These are phyloP conservation scores for Tylopilus plumbeoviolaceoides DNA, from an alignment of 768 basidiomycete species.

Conservation along the genomic window DNA sequence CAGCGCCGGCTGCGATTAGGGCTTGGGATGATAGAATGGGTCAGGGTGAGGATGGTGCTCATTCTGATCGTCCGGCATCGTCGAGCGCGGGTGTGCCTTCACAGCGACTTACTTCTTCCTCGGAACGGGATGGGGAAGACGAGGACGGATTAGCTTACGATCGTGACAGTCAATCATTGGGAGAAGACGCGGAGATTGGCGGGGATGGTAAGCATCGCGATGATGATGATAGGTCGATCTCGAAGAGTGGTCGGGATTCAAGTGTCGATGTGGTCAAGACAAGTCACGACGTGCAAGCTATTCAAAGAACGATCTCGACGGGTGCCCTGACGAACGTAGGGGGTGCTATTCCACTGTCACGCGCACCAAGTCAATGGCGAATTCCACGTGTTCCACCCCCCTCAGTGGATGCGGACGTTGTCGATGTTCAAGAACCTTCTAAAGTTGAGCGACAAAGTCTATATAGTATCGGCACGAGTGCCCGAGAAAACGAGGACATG, in stretches of 20 bases:
- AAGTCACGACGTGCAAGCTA: neutral
- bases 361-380: slow-evolving; percentile 23
- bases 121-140: slow-evolving; percentile 28
- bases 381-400: slow-evolving; percentile 40
- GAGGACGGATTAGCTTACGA: slow-evolving; percentile 27
- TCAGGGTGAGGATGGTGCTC: slow-evolving; percentile 29
- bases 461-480: neutral
- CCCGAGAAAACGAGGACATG: slow-evolving; percentile 29
- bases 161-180: slow-evolving; percentile 10
- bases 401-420: slow-evolving; percentile 25
- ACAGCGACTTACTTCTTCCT: slow-evolving; percentile 32
- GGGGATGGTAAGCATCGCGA: slow-evolving; percentile 13
- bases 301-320: slow-evolving; percentile 11
- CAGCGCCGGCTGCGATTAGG: slow-evolving; percentile 36
- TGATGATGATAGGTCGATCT: slow-evolving; percentile 11
- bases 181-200: neutral
- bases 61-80: slow-evolving; percentile 28
- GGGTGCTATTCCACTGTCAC: slow-evolving; percentile 6
- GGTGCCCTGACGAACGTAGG: neutral
- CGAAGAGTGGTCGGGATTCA: slow-evolving; percentile 9
- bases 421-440: neutral
- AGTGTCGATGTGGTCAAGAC: neutral
- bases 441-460: slow-evolving; percentile 3
- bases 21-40: slow-evolving; percentile 35
- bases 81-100: slow-evolving; percentile 33